Base-by-base conservation (phyloP, 345 rosid species). In the Rhizophora mangle region DNA sequence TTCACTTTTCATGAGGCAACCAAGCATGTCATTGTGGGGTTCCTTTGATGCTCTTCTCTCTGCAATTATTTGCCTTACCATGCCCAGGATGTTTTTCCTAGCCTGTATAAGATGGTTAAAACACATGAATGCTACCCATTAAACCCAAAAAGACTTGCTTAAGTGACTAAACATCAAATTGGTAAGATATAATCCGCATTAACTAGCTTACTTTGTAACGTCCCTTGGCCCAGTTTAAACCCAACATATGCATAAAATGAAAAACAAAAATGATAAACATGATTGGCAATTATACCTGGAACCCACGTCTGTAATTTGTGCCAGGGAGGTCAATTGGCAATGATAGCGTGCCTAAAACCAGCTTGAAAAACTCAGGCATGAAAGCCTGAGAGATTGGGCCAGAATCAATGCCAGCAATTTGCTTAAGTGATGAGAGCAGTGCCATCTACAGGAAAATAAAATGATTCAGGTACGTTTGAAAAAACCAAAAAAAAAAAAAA, bases 261-360 rank as follows among this genome's bases (percentile, higher is more conserved):
- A 21, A 1, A 10, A 18, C 7, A 5, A 2, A 22, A 55, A 55
- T 55, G 19, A 56, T 10, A 56, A 56, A 13, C 19, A 43, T 11
- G 47, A 8, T 18, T 26, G n/a, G 18, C 2, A 13, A 64, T 11
- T 24, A 31, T 80, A 86, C 97, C 91, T 85, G 90, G 69, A 89
- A 68, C 26, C 97, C 97, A 1, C 80, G 82, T 8, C 80, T 80
- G 66, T 93, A 93, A 67, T 83, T 85, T 20, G 97, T 88, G 65
- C 96, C 94, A 1, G 97, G 97, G 20, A 91, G 78, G 74, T 88
- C 80, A 15, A 89, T 83, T 2, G 97, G 98, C 71, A 93, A 76
- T 4, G 98, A 91, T 36, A 93, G 43, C 15, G 98, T 85, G 53
- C 98, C 98, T 22, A 84, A 49, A 20, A 85, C 84, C 39, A 93